Conservation (phyloP, 192 early-diverging fungal species). For the Pecoramyces ruminantium region DNA sequence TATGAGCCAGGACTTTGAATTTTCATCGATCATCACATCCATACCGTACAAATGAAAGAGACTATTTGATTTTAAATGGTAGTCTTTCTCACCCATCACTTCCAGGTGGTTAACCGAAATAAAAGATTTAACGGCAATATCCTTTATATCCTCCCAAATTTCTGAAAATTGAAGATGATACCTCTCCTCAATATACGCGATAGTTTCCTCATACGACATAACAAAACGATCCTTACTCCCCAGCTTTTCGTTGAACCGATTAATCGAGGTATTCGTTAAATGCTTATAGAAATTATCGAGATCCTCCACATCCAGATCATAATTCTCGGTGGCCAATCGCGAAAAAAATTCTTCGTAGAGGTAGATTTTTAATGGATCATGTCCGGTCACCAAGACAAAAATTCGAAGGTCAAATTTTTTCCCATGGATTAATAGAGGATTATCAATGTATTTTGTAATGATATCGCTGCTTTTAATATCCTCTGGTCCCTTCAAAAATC, state of each 20-base stretch:
- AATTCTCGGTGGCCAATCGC: constrained; percentile 18
- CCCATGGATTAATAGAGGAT: constrained; percentile 20
- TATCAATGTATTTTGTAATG: constrained; percentile 11
- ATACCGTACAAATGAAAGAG: constrained; percentile 12
- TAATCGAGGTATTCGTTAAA: constrained; percentile 20
- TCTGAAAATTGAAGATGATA: constrained; percentile 10
- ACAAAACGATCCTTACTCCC: not conserved
- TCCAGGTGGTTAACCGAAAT: constrained; percentile 7
- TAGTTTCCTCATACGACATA: constrained; percentile 13
- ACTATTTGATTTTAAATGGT: not conserved
- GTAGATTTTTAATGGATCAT: constrained; percentile 21
- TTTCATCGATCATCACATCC: constrained; percentile 6
- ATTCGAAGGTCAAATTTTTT: constrained; percentile 22
- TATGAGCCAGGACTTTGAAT: constrained; percentile 10
- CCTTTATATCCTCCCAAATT: constrained; percentile 13
- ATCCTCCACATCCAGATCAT: constrained; percentile 1
- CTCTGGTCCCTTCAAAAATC: no score
- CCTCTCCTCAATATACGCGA: constrained; percentile 13
- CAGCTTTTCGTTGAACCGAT: constrained; percentile 8
- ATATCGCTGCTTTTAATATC: no score
- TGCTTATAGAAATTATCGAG: constrained; percentile 19
- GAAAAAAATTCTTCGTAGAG: constrained; percentile 16
- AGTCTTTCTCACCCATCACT: not conserved
- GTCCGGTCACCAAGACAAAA: constrained; percentile 22
- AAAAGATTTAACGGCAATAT: constrained; percentile 19